These are phyloP conservation scores for Aspergillus hiratsukae DNA, from an alignment of 2,329 filamentous ascomycete genomes.

Conservation along the genomic window DNA sequence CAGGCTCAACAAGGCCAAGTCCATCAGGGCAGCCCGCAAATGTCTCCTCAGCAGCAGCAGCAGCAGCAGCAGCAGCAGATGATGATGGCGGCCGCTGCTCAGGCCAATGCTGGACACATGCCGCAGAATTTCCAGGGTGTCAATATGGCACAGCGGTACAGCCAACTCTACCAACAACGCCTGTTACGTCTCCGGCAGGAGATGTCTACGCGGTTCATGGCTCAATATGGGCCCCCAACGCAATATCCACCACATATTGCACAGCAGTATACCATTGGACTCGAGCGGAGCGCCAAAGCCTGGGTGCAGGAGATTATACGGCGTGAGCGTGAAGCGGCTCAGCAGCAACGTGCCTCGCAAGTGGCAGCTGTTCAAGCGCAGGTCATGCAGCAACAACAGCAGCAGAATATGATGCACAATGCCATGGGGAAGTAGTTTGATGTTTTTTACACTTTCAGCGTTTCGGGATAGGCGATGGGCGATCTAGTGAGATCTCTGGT, in stretches of 20 bases:
- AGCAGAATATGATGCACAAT: conserved; percentile 41
- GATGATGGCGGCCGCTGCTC: conserved; percentile 36
- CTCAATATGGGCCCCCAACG: conserved; percentile 36
- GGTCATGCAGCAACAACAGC: conserved; percentile 34
- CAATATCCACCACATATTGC: conserved; percentile 37
- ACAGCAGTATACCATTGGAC: conserved; percentile 33
- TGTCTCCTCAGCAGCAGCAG: conserved; percentile 33
- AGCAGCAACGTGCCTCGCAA: conserved; percentile 30
- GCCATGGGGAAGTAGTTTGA: conserved; percentile 31
- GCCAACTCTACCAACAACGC: conserved; percentile 33
- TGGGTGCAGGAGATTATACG: conserved; percentile 37
- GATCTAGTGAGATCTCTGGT: conserved; percentile 14
- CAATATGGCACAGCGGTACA: conserved; percentile 31
- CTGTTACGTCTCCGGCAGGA: conserved; percentile 33
- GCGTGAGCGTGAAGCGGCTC: conserved; percentile 31
- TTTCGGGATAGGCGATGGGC: background rate
- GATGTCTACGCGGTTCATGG: conserved; percentile 33
- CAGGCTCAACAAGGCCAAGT: conserved; percentile 23
- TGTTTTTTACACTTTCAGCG: conserved; percentile 3
- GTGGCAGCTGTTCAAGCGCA: conserved; percentile 31
- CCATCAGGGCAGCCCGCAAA: conserved; percentile 30
- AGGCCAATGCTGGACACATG: conserved; percentile 35
- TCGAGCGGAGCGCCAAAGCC: conserved; percentile 35
- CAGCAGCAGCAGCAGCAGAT: conserved; percentile 36
- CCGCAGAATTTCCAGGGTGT: conserved; percentile 27